A percentile compares a stretch with the other conserved stretches of the same genome.
These are phyloP conservation scores for Rubia tinctorum DNA, from an alignment of 305 asterid species.

Conservation along the genomic window DNA sequence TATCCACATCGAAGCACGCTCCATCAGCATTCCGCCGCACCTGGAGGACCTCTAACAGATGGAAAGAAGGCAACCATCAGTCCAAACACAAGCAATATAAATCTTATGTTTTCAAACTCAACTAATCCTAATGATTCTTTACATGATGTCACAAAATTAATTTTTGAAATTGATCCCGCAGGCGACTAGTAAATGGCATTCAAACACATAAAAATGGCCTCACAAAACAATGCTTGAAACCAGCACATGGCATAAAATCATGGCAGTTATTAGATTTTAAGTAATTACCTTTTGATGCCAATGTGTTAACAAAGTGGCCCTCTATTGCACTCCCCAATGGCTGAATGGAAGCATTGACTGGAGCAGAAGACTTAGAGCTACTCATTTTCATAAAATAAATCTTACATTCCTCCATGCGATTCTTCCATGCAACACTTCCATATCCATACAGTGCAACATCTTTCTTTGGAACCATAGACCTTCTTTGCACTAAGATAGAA, in stretches of 20 bases:
- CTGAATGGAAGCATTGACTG: constrained; percentile 55
- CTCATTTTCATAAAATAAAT: constrained; percentile 34
- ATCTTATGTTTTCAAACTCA: background rate
- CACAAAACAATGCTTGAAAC: background rate
- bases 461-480: constrained; percentile 85
- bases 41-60: constrained; percentile 67
- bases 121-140: background rate
- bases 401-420: constrained; percentile 90
- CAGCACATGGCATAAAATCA: background rate
- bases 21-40: constrained; percentile 69
- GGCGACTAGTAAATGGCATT: background rate
- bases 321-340: constrained; percentile 43
- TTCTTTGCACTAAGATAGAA: constrained; percentile 45
- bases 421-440: constrained; percentile 97
- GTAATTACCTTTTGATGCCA: constrained; percentile 65
- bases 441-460: constrained; percentile 76
- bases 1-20: constrained; percentile 97
- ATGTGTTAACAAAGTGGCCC: constrained; percentile 55
- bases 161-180: background rate
- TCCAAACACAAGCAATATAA: background rate
- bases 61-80: constrained; percentile 22
- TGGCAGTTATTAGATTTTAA: background rate
- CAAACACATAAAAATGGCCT: background rate
- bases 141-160: background rate
- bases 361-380: constrained; percentile 36